Evolutionary conservation across 352 stramenopile genomes (phyloP).

Genomic region (Phytophthora sp.): DNA sequence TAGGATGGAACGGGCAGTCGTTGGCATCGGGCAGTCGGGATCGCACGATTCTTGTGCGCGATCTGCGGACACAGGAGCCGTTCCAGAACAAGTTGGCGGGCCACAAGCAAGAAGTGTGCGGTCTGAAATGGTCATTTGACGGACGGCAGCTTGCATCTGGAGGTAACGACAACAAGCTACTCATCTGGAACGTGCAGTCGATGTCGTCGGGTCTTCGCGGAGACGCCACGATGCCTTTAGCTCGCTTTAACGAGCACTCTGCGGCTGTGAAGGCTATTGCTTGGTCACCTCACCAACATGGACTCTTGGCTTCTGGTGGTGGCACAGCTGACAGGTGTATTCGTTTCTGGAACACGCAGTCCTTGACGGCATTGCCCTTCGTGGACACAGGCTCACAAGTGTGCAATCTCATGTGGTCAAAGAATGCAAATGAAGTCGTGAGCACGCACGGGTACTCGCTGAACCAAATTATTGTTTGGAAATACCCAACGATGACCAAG

Average conservation of each 20-base stretch:
- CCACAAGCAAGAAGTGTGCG: constrained; percentile 93
- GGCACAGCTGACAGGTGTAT: constrained; percentile 97
- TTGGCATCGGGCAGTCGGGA: constrained; percentile 96
- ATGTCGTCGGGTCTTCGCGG: constrained; percentile 37
- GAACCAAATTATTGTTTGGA: constrained; percentile 98
- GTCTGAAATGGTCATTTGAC: constrained; percentile 97
- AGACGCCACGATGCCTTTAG: constrained; percentile 68
- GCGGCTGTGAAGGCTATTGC: constrained; percentile 98
- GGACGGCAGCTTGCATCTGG: constrained; percentile 91
- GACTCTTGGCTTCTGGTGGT: constrained; percentile 94
- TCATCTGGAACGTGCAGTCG: constrained; percentile 93
- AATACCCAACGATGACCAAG: constrained; percentile 97
- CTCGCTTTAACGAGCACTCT: constrained; percentile 95
- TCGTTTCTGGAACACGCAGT: constrained; percentile 98
- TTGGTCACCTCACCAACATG: constrained; percentile 97
- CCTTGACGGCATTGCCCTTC: constrained; percentile 84
- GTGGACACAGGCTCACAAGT: constrained; percentile 97
- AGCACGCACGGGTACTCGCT: constrained; percentile 99
- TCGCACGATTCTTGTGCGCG: constrained; percentile 92
- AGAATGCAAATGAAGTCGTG: constrained; percentile 98
- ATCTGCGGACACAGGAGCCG: constrained; percentile 79
- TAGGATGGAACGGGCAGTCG: constrained; percentile 90
- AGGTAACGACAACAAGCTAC: constrained; percentile 98
- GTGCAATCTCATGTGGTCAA: constrained; percentile 98
- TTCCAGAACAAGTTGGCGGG: constrained; percentile 65